Percentiles rank a stretch among this genome's conserved stretches.
Conservation (phyloP, 768 basidiomycete species). For the Russula earlei region DNA sequence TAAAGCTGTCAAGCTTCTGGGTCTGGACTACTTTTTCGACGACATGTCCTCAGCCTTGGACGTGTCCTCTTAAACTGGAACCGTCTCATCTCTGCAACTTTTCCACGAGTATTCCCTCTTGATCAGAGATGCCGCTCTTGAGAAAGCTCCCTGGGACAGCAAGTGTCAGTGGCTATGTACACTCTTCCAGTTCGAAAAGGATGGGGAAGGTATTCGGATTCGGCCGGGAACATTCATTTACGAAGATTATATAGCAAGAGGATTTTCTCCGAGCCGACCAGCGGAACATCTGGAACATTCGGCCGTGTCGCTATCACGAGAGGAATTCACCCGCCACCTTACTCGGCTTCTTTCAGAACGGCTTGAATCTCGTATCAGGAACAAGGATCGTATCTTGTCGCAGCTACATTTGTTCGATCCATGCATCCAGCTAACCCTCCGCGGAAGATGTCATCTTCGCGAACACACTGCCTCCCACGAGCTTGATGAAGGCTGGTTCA, state of each 20-base stretch:
- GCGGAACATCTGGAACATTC: neutral
- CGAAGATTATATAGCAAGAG: neutral
- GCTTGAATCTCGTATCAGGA: neutral
- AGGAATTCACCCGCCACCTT: neutral
- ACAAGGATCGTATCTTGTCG: neutral
- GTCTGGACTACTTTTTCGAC: slow-evolving; percentile 4
- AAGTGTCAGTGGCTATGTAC: slow-evolving; percentile 1
- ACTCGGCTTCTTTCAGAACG: neutral
- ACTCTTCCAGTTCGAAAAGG: slow-evolving; percentile 6
- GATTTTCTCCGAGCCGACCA: neutral
- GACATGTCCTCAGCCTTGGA: slow-evolving; percentile 10
- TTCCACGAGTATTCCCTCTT: slow-evolving; percentile 6
- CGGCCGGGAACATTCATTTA: neutral
- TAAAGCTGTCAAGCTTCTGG: neutral
- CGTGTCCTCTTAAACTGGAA: neutral
- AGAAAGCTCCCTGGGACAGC: slow-evolving; percentile 9
- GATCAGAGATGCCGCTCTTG: slow-evolving; percentile 1
- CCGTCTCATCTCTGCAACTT: slow-evolving; percentile 2
- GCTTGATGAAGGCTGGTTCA: slow-evolving; percentile 30
- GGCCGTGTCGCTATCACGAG: neutral
- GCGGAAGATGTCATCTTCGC: slow-evolving; percentile 28
- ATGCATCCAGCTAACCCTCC: slow-evolving; percentile 26
- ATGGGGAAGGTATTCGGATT: neutral
- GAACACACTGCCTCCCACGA: slow-evolving; percentile 29
- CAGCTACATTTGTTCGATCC: slow-evolving; percentile 3